Conservation (phyloP, 2,329 filamentous ascomycete species). For the Tympanopsis confertula region DNA sequence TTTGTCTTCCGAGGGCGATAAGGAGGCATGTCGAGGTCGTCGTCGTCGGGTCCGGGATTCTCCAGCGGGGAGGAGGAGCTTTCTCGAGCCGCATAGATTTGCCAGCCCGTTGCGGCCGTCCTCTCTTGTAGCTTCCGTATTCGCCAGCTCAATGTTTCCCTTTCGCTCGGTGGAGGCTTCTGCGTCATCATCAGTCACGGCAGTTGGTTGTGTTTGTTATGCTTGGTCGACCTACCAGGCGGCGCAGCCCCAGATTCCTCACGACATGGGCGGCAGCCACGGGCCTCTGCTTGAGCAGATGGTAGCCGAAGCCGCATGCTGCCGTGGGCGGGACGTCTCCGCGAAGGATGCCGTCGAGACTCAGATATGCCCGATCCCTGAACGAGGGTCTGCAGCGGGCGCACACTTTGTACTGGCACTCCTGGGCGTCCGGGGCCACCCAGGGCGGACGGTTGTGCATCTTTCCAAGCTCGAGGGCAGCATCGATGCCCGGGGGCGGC, state of each 20-base stretch:
- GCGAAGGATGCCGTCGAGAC: slow-evolving; percentile 34
- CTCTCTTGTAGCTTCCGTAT: too few relatives aligned
- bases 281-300: slow-evolving; percentile 28
- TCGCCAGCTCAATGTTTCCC: too few relatives aligned
- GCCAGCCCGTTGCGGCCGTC: too few relatives aligned
- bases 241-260: slow-evolving; percentile 28
- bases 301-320: slow-evolving; percentile 40
- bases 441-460: slow-evolving; percentile 18
- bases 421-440: slow-evolving; percentile 20
- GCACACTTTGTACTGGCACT: slow-evolving; percentile 40
- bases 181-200: too few relatives aligned
- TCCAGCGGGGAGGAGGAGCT: too few relatives aligned
- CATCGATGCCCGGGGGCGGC: slow-evolving; percentile 7
- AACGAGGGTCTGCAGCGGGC: slow-evolving; percentile 31
- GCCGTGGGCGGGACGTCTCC: slow-evolving; percentile 36
- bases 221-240: too few relatives aligned
- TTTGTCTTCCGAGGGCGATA: too few relatives aligned
- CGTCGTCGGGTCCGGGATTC: too few relatives aligned
- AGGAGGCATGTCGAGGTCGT: too few relatives aligned
- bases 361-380: slow-evolving; percentile 32
- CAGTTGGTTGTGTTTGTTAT: too few relatives aligned
- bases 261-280: slow-evolving; percentile 24
- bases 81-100: too few relatives aligned
- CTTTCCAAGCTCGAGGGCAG: slow-evolving; percentile 8
- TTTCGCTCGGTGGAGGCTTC: too few relatives aligned